Evolutionary conservation across 2,329 filamentous ascomycete genomes (phyloP).

Genomic region (Stagonosporopsis rhizophila): DNA sequence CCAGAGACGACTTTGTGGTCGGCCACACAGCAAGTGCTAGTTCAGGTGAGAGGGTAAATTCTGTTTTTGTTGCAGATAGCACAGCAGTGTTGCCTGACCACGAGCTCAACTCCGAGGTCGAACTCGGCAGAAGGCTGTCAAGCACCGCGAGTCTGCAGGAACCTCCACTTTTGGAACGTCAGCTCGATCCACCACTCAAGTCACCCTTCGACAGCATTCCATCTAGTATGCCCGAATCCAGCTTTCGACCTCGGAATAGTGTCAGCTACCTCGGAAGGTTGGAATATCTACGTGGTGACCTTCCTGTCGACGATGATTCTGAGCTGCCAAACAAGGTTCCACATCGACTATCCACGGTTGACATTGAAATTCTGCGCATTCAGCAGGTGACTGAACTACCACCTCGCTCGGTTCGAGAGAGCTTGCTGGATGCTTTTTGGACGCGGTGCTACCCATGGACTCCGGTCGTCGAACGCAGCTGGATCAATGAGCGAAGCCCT

Average conservation of each 20-base stretch:
- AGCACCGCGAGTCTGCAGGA: slow-evolving; percentile 31
- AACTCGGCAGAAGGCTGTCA: slow-evolving; percentile 31
- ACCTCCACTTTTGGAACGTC: slow-evolving; percentile 28
- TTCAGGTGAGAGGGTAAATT: slow-evolving; percentile 8
- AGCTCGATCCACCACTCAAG: slow-evolving; percentile 27
- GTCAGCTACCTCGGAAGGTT: slow-evolving; percentile 45
- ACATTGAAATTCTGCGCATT: slow-evolving; percentile 38
- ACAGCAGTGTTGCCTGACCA: slow-evolving; percentile 18
- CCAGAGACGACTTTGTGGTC: slow-evolving; percentile 16
- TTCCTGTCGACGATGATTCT: slow-evolving; percentile 44
- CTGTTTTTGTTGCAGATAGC: slow-evolving; percentile 1
- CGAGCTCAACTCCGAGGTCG: slow-evolving; percentile 28
- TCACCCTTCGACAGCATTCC: slow-evolving; percentile 21
- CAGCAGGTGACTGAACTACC: slow-evolving; percentile 42
- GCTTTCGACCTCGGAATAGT: slow-evolving; percentile 27
- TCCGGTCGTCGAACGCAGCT: slow-evolving; percentile 51
- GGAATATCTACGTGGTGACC: slow-evolving; percentile 44
- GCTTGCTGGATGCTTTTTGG: slow-evolving; percentile 51
- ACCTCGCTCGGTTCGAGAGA: slow-evolving; percentile 43
- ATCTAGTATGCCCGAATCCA: slow-evolving; percentile 24
- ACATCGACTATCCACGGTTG: slow-evolving; percentile 37
- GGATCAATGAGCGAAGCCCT: slow-evolving; percentile 45
- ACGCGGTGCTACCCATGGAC: slow-evolving; percentile 53
- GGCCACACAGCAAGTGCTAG: slow-evolving; percentile 9
- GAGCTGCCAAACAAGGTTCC: slow-evolving; percentile 38